A percentile compares a stretch with the other conserved stretches of the same genome.
These are phyloP conservation scores for Saccharum spontaneum DNA, from an alignment of 176 grass and related monocot genomes.

Conservation along the genomic window DNA sequence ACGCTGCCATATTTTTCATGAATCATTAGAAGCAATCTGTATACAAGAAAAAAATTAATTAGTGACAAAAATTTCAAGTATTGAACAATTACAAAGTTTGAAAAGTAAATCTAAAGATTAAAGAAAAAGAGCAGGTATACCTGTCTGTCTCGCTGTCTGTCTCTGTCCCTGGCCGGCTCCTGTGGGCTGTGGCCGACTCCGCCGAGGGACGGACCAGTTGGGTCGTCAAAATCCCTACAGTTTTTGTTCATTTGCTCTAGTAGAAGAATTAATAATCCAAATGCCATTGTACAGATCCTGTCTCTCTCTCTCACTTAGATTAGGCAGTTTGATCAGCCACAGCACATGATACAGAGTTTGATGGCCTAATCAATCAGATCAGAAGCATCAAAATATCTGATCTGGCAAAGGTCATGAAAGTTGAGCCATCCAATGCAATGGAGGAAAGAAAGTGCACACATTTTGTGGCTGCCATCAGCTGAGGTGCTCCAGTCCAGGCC, in stretches of 20 bases:
- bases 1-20: too few relatives aligned
- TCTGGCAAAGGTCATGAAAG: constrained; percentile 10
- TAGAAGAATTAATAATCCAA: constrained; percentile 42
- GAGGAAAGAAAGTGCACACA: constrained; percentile 12
- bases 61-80: too few relatives aligned
- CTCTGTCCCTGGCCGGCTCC: too few relatives aligned
- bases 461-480: constrained; percentile 17
- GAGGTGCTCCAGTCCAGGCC: not conserved
- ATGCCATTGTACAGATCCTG: constrained; percentile 33
- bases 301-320: not conserved
- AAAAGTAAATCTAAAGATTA: too few relatives aligned
- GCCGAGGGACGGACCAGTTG: not conserved
- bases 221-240: constrained; percentile 29
- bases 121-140: too few relatives aligned
- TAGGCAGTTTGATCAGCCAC: constrained; percentile 9
- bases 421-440: not conserved
- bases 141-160: too few relatives aligned
- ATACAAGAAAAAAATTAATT: too few relatives aligned
- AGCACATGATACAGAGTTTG: constrained; percentile 22
- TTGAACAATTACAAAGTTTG: too few relatives aligned
- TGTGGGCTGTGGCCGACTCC: too few relatives aligned
- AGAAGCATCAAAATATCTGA: constrained; percentile 25
- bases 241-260: constrained; percentile 16
- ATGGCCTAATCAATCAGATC: constrained; percentile 38
- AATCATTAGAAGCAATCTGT: too few relatives aligned